Evolutionary conservation across 2,329 filamentous ascomycete genomes (phyloP).

Genomic region (Alternaria ventricosa): DNA sequence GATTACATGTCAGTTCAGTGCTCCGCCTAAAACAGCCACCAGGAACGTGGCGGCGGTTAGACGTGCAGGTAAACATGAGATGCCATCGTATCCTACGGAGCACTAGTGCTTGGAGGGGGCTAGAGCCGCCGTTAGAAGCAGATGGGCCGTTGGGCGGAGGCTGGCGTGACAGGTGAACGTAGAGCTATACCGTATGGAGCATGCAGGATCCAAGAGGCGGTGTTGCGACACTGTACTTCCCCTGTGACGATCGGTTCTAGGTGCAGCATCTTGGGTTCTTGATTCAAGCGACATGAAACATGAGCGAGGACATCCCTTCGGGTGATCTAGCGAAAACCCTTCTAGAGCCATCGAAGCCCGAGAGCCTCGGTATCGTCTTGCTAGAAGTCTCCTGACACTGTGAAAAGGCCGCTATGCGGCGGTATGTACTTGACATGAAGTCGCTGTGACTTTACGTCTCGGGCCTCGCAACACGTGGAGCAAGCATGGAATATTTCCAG

Average conservation of each 20-base stretch:
- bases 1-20: slow-evolving; percentile 15
- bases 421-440: background rate
- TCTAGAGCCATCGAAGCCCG: background rate
- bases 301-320: slow-evolving; percentile 1
- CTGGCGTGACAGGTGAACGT: slow-evolving; percentile 8
- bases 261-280: background rate
- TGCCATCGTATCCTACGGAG: slow-evolving; percentile 20
- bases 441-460: background rate
- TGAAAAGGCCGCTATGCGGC: background rate
- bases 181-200: background rate
- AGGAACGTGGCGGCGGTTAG: slow-evolving; percentile 8
- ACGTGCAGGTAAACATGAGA: slow-evolving; percentile 10
- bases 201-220: background rate
- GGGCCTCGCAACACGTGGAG: background rate
- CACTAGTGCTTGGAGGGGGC: slow-evolving; percentile 16
- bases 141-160: slow-evolving; percentile 21
- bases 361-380: background rate
- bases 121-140: slow-evolving; percentile 22
- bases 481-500: background rate
- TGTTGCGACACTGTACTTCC: background rate
- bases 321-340: background rate
- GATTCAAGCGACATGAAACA: slow-evolving; percentile 8
- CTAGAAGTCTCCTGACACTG: background rate
- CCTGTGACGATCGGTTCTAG: slow-evolving; percentile 12
- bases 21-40: slow-evolving; percentile 23